Percentiles rank a stretch among this genome's conserved stretches.
Conservation (phyloP, 306 rosid species). For the Morella rubra region DNA sequence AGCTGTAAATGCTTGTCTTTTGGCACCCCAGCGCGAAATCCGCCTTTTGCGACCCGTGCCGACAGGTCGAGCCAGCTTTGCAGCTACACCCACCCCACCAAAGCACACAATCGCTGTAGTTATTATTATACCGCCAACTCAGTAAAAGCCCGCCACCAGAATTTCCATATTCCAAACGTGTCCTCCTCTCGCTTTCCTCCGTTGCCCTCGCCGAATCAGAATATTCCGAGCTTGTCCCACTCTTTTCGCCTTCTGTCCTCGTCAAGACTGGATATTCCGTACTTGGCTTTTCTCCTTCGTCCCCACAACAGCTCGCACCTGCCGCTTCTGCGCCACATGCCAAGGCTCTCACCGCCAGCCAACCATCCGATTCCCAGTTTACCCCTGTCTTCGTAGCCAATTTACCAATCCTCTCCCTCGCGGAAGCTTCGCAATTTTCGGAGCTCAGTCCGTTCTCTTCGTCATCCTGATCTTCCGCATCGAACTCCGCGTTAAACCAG, state of each 20-base stretch:
- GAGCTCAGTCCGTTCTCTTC: neutral
- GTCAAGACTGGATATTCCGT: slow-evolving; percentile 32
- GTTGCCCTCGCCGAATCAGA: neutral
- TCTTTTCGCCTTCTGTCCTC: slow-evolving; percentile 12
- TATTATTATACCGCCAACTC: slow-evolving; percentile 22
- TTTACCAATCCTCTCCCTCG: slow-evolving; percentile 46
- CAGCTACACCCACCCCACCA: neutral
- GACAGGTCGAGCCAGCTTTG: slow-evolving; percentile 36
- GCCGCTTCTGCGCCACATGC: slow-evolving; percentile 21
- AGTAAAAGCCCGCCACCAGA: slow-evolving; percentile 13
- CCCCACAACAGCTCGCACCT: slow-evolving; percentile 15
- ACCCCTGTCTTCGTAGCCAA: slow-evolving; percentile 43
- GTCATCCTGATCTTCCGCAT: slow-evolving; percentile 35
- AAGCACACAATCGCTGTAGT: neutral
- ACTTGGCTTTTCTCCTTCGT: slow-evolving; percentile 24
- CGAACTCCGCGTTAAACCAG: slow-evolving; percentile 51
- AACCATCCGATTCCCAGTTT: slow-evolving; percentile 72
- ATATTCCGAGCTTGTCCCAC: slow-evolving; percentile 35
- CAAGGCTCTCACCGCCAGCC: slow-evolving; percentile 56
- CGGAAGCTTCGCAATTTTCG: slow-evolving; percentile 9
- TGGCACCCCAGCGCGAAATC: slow-evolving; percentile 6
- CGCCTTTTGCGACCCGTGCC: slow-evolving; percentile 24
- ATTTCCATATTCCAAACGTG: slow-evolving; percentile 29
- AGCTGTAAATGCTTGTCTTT: slow-evolving; percentile 16
- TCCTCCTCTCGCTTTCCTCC: slow-evolving; percentile 18